A percentile compares a stretch with the other conserved stretches of the same genome.
Conservation (phyloP, 2,329 filamentous ascomycete species). For the Aspergillus sp. region DNA sequence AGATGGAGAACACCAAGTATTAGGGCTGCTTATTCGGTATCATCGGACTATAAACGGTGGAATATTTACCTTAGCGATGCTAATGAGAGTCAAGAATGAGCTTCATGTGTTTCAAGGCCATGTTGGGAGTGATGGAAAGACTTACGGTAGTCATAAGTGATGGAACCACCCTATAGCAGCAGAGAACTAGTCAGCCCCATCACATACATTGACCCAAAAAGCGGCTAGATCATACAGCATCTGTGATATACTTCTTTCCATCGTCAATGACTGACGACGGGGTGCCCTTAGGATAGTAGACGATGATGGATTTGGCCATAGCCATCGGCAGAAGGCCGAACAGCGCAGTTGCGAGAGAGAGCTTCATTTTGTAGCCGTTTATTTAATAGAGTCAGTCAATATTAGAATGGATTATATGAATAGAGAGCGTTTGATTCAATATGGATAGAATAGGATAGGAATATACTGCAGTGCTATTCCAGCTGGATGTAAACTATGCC, state of each 20-base stretch:
- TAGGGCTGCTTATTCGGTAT: slow-evolving; percentile 9
- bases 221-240: slow-evolving; percentile 46
- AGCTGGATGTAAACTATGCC: background rate
- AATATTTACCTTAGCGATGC: slow-evolving; percentile 35
- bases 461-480: background rate
- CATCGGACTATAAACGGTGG: background rate
- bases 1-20: slow-evolving; percentile 11
- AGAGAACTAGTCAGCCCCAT: slow-evolving; percentile 10
- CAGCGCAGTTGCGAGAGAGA: slow-evolving; percentile 52
- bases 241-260: slow-evolving; percentile 63
- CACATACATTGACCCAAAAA: background rate
- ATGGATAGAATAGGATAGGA: background rate
- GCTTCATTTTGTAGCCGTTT: slow-evolving; percentile 53
- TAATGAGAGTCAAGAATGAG: slow-evolving; percentile 18
- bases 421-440: background rate
- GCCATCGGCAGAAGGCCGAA: slow-evolving; percentile 54
- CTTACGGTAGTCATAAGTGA: slow-evolving; percentile 77
- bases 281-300: slow-evolving; percentile 67
- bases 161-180: slow-evolving; percentile 53
- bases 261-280: slow-evolving; percentile 61
- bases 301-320: slow-evolving; percentile 68
- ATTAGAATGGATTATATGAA: background rate
- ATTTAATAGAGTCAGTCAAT: background rate
- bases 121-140: slow-evolving; percentile 6
- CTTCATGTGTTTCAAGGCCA: background rate